Evolutionary conservation across 164 flowering plant species (phyloP), one percentile per base, ranked within the genome.

Genomic region (Macadamia tetraphylla): DNA sequence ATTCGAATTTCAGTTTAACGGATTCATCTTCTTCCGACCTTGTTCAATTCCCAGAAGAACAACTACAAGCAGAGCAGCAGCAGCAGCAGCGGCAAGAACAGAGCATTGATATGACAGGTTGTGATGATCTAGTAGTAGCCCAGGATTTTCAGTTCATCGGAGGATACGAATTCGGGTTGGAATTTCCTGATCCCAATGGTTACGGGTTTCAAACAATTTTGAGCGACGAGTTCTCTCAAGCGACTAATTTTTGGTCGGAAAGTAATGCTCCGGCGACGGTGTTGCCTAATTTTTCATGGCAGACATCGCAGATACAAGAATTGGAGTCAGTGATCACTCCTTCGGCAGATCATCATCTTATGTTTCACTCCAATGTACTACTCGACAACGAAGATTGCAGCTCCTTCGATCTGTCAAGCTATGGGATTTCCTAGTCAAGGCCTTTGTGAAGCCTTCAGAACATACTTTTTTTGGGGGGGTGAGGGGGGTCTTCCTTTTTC

Each of bases 401-500:
- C 60, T 72, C 80, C 8, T 80, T 80, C 15, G 84, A 85, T 76
- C 73, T 75, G 9, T 63, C 82, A 2, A 66, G 63, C 8, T 74
- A 60, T 23, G 79, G 70, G 13, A 57, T 71, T 73, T 76, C 40
- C 5, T 35, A 2, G 53, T 75, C 78, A 35, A 67, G 67, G 53
- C 71, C 81, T 35, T 72, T 72, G 44, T 71, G n/a, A 42, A 29
- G 58, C 44, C 12, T 29, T 7, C 40, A 51, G 18, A 52, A 18
- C 40, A 13, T 29, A 2, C 42, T 42, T 30, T n/a, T 56, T n/a
- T 13, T 23, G 23, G 23, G 23, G 23, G 23, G 23, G 23, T 23
- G 23, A 23, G 23, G 23, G 23, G 23, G 23, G 23, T 23, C 23
- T 35, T 48, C 40, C 5, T 10, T 29, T 67, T 43, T 29, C 58